Conservation (phyloP, 202 grass and related monocot species). For the Musa balbisiana region DNA sequence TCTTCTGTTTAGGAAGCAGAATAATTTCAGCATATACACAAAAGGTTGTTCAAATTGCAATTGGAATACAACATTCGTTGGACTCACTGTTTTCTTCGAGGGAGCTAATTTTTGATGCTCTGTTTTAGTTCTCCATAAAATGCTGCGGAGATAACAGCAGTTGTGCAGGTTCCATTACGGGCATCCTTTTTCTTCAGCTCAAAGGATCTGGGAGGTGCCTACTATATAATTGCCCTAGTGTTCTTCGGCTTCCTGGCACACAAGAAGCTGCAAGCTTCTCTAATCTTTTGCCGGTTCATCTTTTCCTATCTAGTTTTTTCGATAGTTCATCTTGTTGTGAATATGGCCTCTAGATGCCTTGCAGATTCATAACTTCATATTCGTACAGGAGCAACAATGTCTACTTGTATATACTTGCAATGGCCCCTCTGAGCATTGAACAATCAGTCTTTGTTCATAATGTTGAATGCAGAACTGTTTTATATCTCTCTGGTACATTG, state of each 20-base stretch:
- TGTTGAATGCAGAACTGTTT: not conserved
- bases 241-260: not conserved
- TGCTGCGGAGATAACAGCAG: not conserved
- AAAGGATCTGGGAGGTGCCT: not conserved
- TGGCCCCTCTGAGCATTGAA: not conserved
- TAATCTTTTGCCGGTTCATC: not conserved
- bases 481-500: too few species aligned
- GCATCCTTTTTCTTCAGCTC: not conserved
- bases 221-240: not conserved
- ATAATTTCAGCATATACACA: not conserved
- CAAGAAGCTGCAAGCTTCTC: not conserved
- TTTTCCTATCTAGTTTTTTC: not conserved
- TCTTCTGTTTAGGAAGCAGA: not conserved
- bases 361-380: not conserved
- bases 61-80: not conserved
- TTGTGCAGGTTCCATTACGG: not conserved
- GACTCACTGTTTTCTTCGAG: not conserved
- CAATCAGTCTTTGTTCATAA: not conserved
- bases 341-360: not conserved
- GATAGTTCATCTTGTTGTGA: not conserved
- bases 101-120: slow-evolving; percentile 15
- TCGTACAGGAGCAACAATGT: not conserved
- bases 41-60: not conserved
- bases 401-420: not conserved
- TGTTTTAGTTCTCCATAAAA: not conserved